Evolutionary conservation across 805 yeast species (phyloP).

Genomic region (Spathaspora girioi): DNA sequence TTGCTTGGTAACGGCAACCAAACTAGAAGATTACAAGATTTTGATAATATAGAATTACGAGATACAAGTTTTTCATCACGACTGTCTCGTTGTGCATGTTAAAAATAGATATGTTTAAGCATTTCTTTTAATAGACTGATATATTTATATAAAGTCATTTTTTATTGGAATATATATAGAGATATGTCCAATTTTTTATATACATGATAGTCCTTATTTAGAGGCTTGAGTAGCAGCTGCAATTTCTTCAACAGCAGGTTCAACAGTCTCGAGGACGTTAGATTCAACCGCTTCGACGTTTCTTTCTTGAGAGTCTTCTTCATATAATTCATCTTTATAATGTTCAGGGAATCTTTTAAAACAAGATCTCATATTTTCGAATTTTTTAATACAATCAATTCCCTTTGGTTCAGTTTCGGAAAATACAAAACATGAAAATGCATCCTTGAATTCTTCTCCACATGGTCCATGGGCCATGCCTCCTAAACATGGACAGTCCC

Average conservation of each 20-base stretch:
- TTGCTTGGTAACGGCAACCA: slow-evolving; percentile 8
- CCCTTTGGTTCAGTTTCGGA: slow-evolving; percentile 96
- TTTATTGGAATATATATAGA: not conserved
- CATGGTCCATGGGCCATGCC: slow-evolving; percentile 99
- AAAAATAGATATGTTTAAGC: not conserved
- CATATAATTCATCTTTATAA: slow-evolving; percentile 87
- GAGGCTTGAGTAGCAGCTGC: not conserved
- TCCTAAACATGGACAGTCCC: slow-evolving; percentile 99
- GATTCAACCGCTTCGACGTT: slow-evolving; percentile 13
- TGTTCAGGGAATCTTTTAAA: slow-evolving; percentile 91
- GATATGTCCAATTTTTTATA: not conserved
- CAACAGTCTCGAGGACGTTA: slow-evolving; percentile 9
- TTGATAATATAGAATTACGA: slow-evolving; percentile 27
- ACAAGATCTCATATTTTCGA: slow-evolving; percentile 89
- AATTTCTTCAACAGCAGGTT: slow-evolving; percentile 12
- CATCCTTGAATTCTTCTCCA: slow-evolving; percentile 61
- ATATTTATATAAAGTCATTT: no score
- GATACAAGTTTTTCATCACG: slow-evolving; percentile 2
- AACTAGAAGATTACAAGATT: slow-evolving; percentile 19
- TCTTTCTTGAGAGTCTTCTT: slow-evolving; percentile 60
- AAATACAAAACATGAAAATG: slow-evolving; percentile 92
- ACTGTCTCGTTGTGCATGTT: slow-evolving; percentile 20
- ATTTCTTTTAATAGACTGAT: not conserved
- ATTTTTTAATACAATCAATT: slow-evolving; percentile 87
- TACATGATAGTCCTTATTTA: not conserved